These are phyloP conservation scores for Eimeria tenella DNA, from an alignment of 169 alveolate species.

Conservation along the genomic window DNA sequence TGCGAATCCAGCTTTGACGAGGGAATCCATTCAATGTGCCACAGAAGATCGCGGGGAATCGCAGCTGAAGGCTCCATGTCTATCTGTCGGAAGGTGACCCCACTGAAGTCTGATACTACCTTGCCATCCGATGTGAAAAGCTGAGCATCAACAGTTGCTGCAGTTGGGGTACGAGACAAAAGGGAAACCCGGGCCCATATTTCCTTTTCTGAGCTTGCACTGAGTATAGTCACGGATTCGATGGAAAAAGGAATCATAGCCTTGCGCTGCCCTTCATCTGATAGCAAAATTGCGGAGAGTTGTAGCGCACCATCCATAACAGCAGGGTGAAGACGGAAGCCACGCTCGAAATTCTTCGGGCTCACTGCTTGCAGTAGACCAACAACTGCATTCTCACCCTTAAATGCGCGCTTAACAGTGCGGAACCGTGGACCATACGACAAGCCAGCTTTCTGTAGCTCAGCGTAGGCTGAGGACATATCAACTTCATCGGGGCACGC, in stretches of 20 bases:
- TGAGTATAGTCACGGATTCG: slow-evolving; percentile 65
- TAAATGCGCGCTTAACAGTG: slow-evolving; percentile 75
- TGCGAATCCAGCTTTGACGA: neutral
- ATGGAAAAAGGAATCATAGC: slow-evolving; percentile 84
- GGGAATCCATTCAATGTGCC: slow-evolving; percentile 69
- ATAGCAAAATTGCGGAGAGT: slow-evolving; percentile 76
- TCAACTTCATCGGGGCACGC: slow-evolving; percentile 47
- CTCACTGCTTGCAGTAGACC: slow-evolving; percentile 71
- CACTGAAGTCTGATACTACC: slow-evolving; percentile 26
- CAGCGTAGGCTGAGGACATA: slow-evolving; percentile 67
- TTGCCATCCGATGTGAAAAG: slow-evolving; percentile 44
- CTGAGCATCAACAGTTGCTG: slow-evolving; percentile 70
- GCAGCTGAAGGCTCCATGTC: slow-evolving; percentile 72
- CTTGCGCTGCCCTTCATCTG: slow-evolving; percentile 29
- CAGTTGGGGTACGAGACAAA: neutral
- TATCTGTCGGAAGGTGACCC: slow-evolving; percentile 59
- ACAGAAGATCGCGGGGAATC: slow-evolving; percentile 71
- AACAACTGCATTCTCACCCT: slow-evolving; percentile 71
- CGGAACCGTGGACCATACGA: slow-evolving; percentile 85
- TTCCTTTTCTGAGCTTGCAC: slow-evolving; percentile 46
- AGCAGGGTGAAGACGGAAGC: slow-evolving; percentile 85
- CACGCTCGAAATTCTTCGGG: slow-evolving; percentile 77
- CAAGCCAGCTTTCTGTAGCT: slow-evolving; percentile 80
- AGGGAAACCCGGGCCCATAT: slow-evolving; percentile 81
- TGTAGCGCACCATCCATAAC: slow-evolving; percentile 87